These are phyloP conservation scores for Cordyceps militaris DNA, from an alignment of 2,329 filamentous ascomycete species.

Conservation along the genomic window DNA sequence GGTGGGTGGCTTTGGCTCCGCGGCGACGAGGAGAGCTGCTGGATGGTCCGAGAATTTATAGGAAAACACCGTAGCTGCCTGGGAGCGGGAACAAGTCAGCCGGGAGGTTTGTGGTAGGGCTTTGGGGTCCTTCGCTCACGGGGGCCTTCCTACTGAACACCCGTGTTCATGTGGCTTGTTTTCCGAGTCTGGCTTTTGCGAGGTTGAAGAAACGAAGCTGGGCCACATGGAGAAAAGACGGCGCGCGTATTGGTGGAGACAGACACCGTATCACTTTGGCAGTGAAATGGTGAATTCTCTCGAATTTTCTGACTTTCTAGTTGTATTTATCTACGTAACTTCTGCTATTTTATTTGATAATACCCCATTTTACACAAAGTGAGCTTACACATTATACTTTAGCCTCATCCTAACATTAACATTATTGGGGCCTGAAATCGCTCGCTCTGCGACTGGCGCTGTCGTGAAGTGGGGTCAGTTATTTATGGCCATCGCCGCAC, in stretches of 20 bases:
- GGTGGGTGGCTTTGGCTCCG: slow-evolving; percentile 20
- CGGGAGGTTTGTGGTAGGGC: background rate
- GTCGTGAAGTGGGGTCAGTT: too few species aligned
- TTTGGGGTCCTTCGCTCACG: background rate
- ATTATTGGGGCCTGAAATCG: too few species aligned
- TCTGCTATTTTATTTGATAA: too few species aligned
- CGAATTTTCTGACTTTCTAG: too few species aligned
- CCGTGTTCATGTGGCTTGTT: background rate
- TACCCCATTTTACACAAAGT: too few species aligned
- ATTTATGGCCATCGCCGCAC: too few species aligned
- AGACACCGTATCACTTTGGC: background rate
- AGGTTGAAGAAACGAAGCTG: background rate
- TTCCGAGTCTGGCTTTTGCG: background rate
- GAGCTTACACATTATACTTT: too few species aligned
- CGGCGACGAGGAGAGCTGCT: background rate
- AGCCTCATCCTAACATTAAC: too few species aligned
- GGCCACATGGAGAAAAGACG: background rate
- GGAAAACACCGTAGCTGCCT: background rate
- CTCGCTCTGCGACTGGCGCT: too few species aligned
- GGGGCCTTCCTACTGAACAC: background rate
- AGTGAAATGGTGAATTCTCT: too few species aligned
- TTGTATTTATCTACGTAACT: too few species aligned
- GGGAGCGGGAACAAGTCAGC: background rate
- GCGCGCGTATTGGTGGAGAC: background rate
- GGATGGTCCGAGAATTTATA: slow-evolving; percentile 15